Base-by-base conservation (phyloP, 2,329 filamentous ascomycete species). In the Xylaria multiplex region DNA sequence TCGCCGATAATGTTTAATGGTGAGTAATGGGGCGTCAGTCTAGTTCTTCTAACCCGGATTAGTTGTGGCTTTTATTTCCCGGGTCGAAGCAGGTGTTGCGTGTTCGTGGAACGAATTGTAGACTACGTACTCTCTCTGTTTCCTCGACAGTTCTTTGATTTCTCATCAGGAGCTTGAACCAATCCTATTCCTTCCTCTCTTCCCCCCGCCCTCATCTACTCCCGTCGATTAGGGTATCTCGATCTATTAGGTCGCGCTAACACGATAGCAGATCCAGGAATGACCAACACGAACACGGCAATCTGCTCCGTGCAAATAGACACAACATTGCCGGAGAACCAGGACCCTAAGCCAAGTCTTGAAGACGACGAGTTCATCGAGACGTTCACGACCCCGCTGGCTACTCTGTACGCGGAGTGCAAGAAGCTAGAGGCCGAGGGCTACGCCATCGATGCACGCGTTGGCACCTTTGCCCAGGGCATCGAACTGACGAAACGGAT, bases 281-380 rank as follows among this genome's bases (percentile, higher is more conserved):
- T 71, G 52, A 70, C 71, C 30, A 73, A 65, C 6, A 61, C 88
- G 5, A 91, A 90, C 72, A 79, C 89, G 48, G 83, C 85, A 61
- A 89, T 91, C 85, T 88, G 94, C 14, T 91, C 94, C 74, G 87
- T 94, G 48, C 85, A 82, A 1, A 86, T 95, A 69, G 91, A 95
- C 77, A 87, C 91, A 83, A 83, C 80, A 4, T 80, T 88, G 1
- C 85, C 90, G 0, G 88, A 88, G 72, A 95, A 95, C 75, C 85
- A 90, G 75, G 82, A 91, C 59, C 88, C 87, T 1, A 83, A 88
- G 76, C 89, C 91, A 0, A 81, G 91, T 74, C 82, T 94, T 6
- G 91, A 95, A 75, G 91, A 93, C 30, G 90, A 88, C 69, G 92
- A 95, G 79, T 94, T 93, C 75, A 94, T 95, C 74, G 91, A 94